Conservation (phyloP, 768 basidiomycete genomes). For the Pleurotus platypus region DNA sequence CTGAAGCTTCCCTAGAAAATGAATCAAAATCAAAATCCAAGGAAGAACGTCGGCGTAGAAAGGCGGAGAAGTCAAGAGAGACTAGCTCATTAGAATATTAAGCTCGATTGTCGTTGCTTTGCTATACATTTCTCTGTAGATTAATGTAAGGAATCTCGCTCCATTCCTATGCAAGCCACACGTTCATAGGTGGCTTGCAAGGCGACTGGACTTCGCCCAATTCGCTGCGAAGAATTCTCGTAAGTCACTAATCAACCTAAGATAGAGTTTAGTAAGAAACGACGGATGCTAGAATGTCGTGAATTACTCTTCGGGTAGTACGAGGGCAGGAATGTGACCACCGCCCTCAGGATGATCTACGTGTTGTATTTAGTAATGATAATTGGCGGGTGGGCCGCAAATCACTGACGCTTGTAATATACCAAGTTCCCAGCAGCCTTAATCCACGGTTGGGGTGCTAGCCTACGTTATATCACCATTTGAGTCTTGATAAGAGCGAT, state of each 20-base stretch:
- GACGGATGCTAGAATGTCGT: neutral
- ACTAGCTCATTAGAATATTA: too few relatives aligned
- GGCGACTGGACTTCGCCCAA: neutral
- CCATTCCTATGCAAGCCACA: too few relatives aligned
- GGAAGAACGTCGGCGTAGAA: conserved; percentile 4
- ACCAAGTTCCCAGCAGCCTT: neutral
- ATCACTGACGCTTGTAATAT: neutral
- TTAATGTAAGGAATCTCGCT: neutral
- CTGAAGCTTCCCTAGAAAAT: conserved; percentile 6
- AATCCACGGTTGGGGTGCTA: conserved; percentile 2
- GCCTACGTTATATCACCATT: neutral
- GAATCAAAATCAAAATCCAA: neutral
- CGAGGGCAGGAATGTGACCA: neutral
- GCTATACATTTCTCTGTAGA: neutral
- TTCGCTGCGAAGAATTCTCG: neutral
- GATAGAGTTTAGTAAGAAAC: neutral
- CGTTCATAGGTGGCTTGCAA: neutral
- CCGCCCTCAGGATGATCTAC: conserved; percentile 6
- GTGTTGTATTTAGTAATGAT: neutral
- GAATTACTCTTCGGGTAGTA: neutral
- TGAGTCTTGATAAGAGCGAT: neutral
- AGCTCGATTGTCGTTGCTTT: too few relatives aligned
- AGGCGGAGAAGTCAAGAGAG: conserved; percentile 3
- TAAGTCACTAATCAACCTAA: neutral
- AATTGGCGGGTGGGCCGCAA: too few relatives aligned